Evolutionary conservation across 352 stramenopile species (phyloP), one percentile per base, ranked within the genome.

Genomic region (Globisporangium alternatum): DNA sequence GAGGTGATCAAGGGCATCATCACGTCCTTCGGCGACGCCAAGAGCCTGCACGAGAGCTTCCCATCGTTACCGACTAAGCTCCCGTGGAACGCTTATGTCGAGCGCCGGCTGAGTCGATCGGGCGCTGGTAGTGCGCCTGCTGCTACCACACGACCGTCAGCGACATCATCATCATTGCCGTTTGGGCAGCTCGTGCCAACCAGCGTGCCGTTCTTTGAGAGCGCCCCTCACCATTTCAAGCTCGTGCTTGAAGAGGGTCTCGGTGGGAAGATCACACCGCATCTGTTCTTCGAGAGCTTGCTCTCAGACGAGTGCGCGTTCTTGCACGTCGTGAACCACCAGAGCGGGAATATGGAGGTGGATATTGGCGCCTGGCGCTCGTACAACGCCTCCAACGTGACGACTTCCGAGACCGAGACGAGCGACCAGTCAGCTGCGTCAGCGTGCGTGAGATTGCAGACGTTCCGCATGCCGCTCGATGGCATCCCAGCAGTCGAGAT

Each of bases 251-350:
- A 84, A 47, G 69, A 88, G 56, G 61, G 69, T 7, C 70, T 90
- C 21, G 64, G 68, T 2, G 58, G 62, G 2, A 74, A 77, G n/a
- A 65, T 89, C 5, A 78, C 77, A 0, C 79, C 79, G 0, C 55
- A 66, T 5, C 51, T 89, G 1, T 80, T 90, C 49, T 90, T 88
- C 56, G 76, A 88, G 19, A 73, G 71, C 3, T 33, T 90, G 25
- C 52, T 90, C 22, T 86, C 74, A 1, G 79, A 90, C 60, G 76
- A 80, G 45, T 80, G 76, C 49, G 76, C 75, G 4, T 88, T 88
- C 35, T 79, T 87, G 53, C 72, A 76, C 17, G 58, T 44, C 22
- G 57, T 68, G 1, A 67, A 72, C 25, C 62, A 66, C 52, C 60
- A 81, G 30, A 83, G 65, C 49, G 77, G 75, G 1, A 88, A 74